These are phyloP conservation scores for Fragilariopsis cylindrus DNA, from an alignment of 108 stramenopile species.

Conservation along the genomic window DNA sequence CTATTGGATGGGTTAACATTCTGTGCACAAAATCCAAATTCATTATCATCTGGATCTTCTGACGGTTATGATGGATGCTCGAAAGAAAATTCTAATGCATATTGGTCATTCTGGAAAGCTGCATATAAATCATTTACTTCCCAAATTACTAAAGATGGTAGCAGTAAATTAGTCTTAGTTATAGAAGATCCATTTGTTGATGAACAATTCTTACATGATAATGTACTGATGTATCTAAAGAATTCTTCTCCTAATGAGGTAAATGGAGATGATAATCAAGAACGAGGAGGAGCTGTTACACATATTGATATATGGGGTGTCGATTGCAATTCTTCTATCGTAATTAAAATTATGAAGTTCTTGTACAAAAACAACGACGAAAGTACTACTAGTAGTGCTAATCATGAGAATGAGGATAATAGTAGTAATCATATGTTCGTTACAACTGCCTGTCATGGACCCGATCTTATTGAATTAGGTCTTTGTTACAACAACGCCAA, in stretches of 20 bases:
- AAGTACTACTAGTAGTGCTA: no score
- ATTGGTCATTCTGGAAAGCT: conserved; percentile 21
- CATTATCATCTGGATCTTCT: no score
- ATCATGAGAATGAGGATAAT: background rate
- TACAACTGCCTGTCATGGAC: background rate
- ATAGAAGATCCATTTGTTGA: background rate
- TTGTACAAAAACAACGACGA: background rate
- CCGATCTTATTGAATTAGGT: background rate
- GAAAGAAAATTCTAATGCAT: conserved; percentile 5
- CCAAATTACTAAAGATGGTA: background rate
- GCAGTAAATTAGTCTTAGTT: background rate
- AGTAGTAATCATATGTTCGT: background rate
- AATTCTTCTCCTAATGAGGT: no score
- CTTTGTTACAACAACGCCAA: background rate
- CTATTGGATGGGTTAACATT: conserved; percentile 4
- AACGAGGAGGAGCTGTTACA: background rate
- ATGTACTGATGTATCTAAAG: background rate
- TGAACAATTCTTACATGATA: background rate
- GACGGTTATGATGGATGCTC: background rate
- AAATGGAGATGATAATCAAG: no score
- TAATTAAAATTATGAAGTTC: background rate
- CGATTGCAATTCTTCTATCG: background rate
- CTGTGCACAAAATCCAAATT: background rate
- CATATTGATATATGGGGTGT: background rate
- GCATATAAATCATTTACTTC: conserved; percentile 5